Base-by-base conservation (phyloP, 2,329 filamentous ascomycete species). In the Teratosphaeria destructans region DNA sequence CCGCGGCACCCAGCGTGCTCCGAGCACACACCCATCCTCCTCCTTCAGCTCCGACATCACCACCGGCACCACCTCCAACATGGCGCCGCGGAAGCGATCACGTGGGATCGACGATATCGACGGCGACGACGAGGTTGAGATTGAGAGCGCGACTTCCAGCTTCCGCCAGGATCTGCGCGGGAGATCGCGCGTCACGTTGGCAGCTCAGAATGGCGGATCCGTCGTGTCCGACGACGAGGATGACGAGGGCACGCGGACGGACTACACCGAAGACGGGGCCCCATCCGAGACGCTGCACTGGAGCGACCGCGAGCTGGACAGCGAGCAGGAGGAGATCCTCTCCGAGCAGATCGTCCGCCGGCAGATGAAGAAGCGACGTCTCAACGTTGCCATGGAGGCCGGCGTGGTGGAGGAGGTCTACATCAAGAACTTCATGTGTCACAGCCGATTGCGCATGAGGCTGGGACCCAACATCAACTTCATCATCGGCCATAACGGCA, bases 381-480 rank as follows among this genome's bases (percentile, higher is more conserved):
- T 88, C 26, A 96, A 96, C 66, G 80, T 84, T 47, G 83, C 88
- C 1, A 87, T 90, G 0, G 88, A 95, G 47, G 87, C 89, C 66
- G 92, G 90, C 1, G 93, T 97, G 58, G 87, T 97, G 54, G 88
- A 96, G 72, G 86, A 86, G 63, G 88, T 97, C 59, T 88, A 85
- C 43, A 95, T 91, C 72, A 83, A 85, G 67, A 96, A 96, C 72
- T 97, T 97, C 75, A 97, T 97, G 94, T 97, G 93, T 69, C 94
- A 99, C 72, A 80, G 85, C 53, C 85, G 87, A 59, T 81, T 97
- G 19, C 84, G 87, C 52, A 88, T 95, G 61, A 83, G 88, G 59
- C 80, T 99, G n/a, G 94, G 94, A 0, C 94, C 94, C 0, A 78
- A 96, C 43, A 95, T 99, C 73, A 99, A 99, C 74, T 99, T 99